Evolutionary conservation across 371 early-diverging fungal genomes (phyloP).

Genomic region (Batkoa obscura): DNA sequence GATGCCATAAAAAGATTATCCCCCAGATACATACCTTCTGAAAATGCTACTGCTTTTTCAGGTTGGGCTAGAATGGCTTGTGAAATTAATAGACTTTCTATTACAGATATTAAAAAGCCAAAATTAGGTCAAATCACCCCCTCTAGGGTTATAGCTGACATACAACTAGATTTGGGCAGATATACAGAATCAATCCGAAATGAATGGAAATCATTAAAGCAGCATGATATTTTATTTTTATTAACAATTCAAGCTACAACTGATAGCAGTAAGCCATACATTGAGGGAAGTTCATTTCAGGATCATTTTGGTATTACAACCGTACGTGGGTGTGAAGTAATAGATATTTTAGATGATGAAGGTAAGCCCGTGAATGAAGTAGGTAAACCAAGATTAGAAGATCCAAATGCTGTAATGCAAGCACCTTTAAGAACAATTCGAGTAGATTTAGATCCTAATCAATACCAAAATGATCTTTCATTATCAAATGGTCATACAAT

Average conservation of each 20-base stretch:
- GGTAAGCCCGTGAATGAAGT: constrained; percentile 43
- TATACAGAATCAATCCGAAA: constrained; percentile 45
- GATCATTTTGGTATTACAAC: constrained; percentile 50
- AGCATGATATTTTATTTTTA: constrained; percentile 66
- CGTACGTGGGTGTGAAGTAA: constrained; percentile 75
- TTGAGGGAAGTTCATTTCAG: constrained; percentile 17
- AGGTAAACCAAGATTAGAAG: constrained; percentile 18
- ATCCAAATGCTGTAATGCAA: constrained; percentile 20
- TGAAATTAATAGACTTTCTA: constrained; percentile 32
- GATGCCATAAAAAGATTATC: constrained; percentile 65
- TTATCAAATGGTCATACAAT: constrained; percentile 26
- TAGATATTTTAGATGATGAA: constrained; percentile 48
- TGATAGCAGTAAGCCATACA: constrained; percentile 16
- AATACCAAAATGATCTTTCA: constrained; percentile 26
- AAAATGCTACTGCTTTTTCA: constrained; percentile 40
- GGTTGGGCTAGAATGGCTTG: constrained; percentile 90
- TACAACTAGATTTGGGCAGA: constrained; percentile 30
- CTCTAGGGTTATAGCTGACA: constrained; percentile 54
- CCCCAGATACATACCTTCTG: constrained; percentile 24
- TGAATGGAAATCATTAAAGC: constrained; percentile 79
- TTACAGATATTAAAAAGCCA: constrained; percentile 55
- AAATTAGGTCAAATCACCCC: constrained; percentile 57
- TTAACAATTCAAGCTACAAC: constrained; percentile 39
- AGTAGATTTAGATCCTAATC: constrained; percentile 68
- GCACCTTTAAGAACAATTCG: constrained; percentile 44